phyloP scores from a whole-genome alignment of 2,329 filamentous ascomycete genomes.

The Fusarium vanettenii region DNA sequence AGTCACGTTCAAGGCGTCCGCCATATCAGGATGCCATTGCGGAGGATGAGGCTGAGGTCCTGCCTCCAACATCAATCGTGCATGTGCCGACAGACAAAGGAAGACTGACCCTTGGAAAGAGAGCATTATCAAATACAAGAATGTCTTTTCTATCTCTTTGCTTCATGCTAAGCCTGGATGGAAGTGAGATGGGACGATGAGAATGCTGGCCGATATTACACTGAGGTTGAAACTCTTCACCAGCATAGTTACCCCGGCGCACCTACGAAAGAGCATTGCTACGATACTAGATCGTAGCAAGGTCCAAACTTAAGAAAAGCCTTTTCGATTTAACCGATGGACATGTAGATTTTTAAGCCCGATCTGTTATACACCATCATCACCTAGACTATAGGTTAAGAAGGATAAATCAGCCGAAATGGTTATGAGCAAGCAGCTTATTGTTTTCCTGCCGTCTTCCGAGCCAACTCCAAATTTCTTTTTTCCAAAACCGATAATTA shows the following conservation, averaged over 20 bases:
- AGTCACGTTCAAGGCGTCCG: background rate
- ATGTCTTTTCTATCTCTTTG: background rate
- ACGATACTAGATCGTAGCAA: background rate
- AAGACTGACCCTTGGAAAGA: background rate
- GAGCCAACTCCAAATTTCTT: too few relatives aligned
- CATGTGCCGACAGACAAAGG: background rate
- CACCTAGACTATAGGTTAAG: too few relatives aligned
- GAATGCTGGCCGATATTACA: background rate
- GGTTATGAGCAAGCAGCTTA: too few relatives aligned
- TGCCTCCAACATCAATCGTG: background rate
- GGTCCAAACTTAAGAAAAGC: too few relatives aligned
- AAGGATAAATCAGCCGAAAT: too few relatives aligned
- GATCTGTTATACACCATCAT: too few relatives aligned
- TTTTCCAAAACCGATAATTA: too few relatives aligned
- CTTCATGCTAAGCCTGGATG: background rate
- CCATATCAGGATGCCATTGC: background rate
- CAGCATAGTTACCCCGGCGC: background rate
- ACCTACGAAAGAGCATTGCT: background rate
- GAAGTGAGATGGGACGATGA: background rate
- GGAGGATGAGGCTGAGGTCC: background rate
- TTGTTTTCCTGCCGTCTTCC: too few relatives aligned
- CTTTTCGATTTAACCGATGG: too few relatives aligned
- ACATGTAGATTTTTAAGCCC: too few relatives aligned
- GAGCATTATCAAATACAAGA: background rate
- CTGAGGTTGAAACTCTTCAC: background rate